Evolutionary conservation across 768 basidiomycete species (phyloP), one percentile per base, ranked within the genome.

Genomic region (Amanita phalloides): DNA sequence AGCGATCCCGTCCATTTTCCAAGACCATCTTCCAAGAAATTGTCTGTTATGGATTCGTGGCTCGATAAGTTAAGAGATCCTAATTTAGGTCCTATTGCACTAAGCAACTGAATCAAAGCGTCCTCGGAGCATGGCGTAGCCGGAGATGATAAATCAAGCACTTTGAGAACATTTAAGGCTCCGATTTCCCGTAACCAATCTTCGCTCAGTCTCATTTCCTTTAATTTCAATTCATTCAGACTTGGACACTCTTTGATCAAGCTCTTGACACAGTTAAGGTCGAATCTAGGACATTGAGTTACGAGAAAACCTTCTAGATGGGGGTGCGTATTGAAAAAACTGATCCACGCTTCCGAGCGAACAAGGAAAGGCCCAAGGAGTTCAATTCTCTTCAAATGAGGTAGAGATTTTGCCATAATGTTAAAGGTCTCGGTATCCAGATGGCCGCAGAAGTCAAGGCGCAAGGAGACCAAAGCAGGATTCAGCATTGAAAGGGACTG

Each of bases 331-430:
- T 75, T 63, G 66, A 97, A 80, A 68, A 96, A 92, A 0, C 68
- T 60, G 43, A 75, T 68, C 95, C 95, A 98, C 0, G 77, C 79
- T 0, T 75, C 68, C 6, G 76, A 67, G 20, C 83, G 81, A 33
- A 96, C 85, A 21, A 92, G 81, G 67, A 90, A 93, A 2, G 92
- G 92, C 0, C 88, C 95, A 10, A 90, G 79, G 13, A 99, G 84
- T 63, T 86, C 83, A 11, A 99, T 59, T 32, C 79, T 78, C 4
- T 68, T 75, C 37, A 99, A 77, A 11, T 77, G 63, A 1, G 79
- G 82, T 28, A 99, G 73, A 0, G 76, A 74, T 4, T 66, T 71
- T 38, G 73, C 73, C 75, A 90, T 88, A 23, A 76, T 64, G 13
- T 66, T 60, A 44, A 90, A 66, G 37, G 82, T 78, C 0, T 68